A percentile compares a stretch with the other conserved stretches of the same genome.
phyloP scores from a whole-genome alignment of 1,139 yeast genomes.

The Geotrichum candidum region DNA sequence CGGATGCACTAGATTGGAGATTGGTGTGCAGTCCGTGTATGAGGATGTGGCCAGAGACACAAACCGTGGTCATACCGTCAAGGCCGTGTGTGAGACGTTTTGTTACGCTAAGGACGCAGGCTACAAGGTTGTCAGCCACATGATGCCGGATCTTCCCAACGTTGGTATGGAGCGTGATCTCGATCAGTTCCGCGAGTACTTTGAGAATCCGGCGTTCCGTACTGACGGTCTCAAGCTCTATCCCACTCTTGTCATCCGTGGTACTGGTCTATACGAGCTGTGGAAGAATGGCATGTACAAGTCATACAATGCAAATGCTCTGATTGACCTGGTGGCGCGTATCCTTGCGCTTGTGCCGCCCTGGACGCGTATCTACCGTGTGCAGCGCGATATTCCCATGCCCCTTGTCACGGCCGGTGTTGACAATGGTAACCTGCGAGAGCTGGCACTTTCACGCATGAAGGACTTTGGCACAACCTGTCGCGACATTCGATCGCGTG shows the following conservation, averaged over 20 bases:
- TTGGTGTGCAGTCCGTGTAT: constrained; percentile 94
- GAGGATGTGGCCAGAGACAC: constrained; percentile 99
- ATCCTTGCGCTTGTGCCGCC: constrained; percentile 96
- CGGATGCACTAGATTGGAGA: constrained; percentile 94
- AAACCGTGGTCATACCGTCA: constrained; percentile 96
- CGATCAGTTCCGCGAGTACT: constrained; percentile 91
- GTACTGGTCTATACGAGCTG: constrained; percentile 92
- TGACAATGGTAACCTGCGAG: constrained; percentile 94
- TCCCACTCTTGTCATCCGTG: constrained; percentile 94
- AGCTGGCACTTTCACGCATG: constrained; percentile 94
- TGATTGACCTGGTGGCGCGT: constrained; percentile 90
- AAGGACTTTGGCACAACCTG: constrained; percentile 95
- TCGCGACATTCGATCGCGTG: constrained; percentile 96
- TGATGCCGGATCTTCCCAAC: constrained; percentile 99
- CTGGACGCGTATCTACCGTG: constrained; percentile 98
- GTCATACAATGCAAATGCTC: constrained; percentile 89
- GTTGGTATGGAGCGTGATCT: constrained; percentile 98
- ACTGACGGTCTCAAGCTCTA: constrained; percentile 94
- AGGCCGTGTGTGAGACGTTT: constrained; percentile 92
- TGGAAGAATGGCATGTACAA: constrained; percentile 96
- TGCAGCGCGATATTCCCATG: constrained; percentile 98
- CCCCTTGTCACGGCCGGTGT: constrained; percentile 97
- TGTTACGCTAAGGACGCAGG: constrained; percentile 97
- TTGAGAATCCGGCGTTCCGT: constrained; percentile 93
- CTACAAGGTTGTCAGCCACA: constrained; percentile 92